A percentile compares a stretch with the other conserved stretches of the same genome.
Conservation (phyloP, 202 grass and related monocot species). For the Panicum virgatum region DNA sequence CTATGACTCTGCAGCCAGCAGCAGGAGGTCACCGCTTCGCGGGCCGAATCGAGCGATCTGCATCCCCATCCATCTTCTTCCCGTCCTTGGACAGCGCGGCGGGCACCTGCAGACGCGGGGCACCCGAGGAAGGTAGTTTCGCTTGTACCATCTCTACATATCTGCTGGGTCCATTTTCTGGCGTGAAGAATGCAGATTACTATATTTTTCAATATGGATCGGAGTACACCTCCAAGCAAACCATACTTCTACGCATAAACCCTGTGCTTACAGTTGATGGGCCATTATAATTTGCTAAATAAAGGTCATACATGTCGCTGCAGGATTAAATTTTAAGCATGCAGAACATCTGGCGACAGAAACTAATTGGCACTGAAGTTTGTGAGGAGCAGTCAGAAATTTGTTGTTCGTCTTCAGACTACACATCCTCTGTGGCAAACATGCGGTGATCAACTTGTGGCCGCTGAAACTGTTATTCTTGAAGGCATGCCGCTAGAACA, state of each 20-base stretch:
- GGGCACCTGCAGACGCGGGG: not conserved
- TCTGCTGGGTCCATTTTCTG: not conserved
- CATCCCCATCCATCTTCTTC: conserved; percentile 10
- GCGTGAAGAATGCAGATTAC: not conserved
- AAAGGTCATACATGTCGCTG: not conserved
- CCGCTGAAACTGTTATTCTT: no score
- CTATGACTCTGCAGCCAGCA: conserved; percentile 6
- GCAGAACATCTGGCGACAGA: no score
- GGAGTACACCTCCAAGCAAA: not conserved
- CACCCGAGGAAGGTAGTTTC: conserved; percentile 11
- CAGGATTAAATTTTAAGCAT: not conserved
- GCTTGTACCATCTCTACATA: not conserved
- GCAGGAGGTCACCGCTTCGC: conserved; percentile 18
- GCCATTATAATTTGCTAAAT: not conserved
- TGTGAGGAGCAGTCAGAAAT: no score
- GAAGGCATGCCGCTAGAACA: no score
- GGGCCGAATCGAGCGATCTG: not conserved
- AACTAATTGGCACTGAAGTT: no score
- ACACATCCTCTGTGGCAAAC: no score
- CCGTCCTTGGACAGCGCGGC: not conserved
- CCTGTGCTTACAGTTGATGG: not conserved
- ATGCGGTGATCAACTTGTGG: no score
- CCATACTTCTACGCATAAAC: not conserved
- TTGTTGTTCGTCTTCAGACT: no score
- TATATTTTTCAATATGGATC: not conserved